Base-by-base conservation (phyloP, 139 green algal species). In the Closterium sp. region DNA sequence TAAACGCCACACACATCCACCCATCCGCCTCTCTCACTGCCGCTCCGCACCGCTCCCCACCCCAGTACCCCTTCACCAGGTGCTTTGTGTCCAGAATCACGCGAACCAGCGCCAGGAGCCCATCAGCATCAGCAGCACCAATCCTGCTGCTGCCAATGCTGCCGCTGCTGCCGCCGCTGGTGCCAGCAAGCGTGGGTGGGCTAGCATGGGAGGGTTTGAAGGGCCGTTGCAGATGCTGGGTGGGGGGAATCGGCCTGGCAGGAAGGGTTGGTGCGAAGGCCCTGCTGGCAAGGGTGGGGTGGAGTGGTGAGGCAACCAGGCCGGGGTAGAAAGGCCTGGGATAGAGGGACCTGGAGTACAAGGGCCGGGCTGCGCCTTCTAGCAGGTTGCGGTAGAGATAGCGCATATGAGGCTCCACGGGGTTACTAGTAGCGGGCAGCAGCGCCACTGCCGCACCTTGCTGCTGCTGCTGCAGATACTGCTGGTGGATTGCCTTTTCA, bases 371-470 rank as follows among this genome's bases (percentile, higher is more conserved):
- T 19, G 83, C n/a, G 83, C 83, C 83, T 33, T 86, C 83, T 0
- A 86, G 30, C 28, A 86, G 30, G 83, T 86, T 86, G 83, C 83
- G 83, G 83, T 86, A 86, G 83, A 86, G 83, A 23, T 86, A 86
- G 83, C 83, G 83, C 83, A 86, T 21, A 21, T 86, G 83, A 2
- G 83, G 30, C 83, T 86, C 83, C n/a, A 76, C 55, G 23, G 55
- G 55, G 55, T 19, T 76, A 19, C 55, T 76, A 16, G 55, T 76
- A 28, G 55, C 55, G 23, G 55, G 16, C 55, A 76, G 55, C 12
- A 19, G 4, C 55, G 25, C 55, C 55, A 76, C 55, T 28, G 55
- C 55, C 12, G 0, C 30, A 86, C 30, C 83, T n/a, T 84, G 69
- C 83, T 86, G 83, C 83, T 86, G 83, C 83, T 86, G 83, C 83